These are phyloP conservation scores for Pythium chondricola DNA, from an alignment of 352 stramenopile genomes.

Conservation along the genomic window DNA sequence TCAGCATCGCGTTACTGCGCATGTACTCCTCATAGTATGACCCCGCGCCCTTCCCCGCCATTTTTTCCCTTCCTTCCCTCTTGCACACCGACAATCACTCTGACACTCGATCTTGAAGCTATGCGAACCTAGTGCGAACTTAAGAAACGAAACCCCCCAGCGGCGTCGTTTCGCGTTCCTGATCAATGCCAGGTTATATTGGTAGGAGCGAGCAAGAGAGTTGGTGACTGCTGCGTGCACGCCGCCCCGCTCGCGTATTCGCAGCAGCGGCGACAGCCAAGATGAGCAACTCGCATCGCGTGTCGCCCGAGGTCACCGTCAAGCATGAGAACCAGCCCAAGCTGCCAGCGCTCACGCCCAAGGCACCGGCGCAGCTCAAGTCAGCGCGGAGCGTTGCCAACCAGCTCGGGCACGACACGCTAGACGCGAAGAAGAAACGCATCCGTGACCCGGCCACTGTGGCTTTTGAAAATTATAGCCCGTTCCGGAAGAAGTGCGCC, in stretches of 20 bases:
- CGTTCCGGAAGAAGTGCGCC: slow-evolving; percentile 31
- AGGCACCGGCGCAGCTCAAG: slow-evolving; percentile 41
- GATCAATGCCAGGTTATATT: too few species aligned
- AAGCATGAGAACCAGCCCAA: slow-evolving; percentile 45
- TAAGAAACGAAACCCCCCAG: slow-evolving; percentile 5
- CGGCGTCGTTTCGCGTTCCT: slow-evolving; percentile 1
- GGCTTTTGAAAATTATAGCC: slow-evolving; percentile 28
- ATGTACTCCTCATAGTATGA: slow-evolving; percentile 86
- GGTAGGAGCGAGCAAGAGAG: neutral
- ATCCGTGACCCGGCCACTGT: slow-evolving; percentile 13
- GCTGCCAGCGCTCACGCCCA: slow-evolving; percentile 44
- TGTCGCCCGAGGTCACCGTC: slow-evolving; percentile 65
- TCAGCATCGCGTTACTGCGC: slow-evolving; percentile 63
- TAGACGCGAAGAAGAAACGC: neutral
- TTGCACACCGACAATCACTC: slow-evolving; percentile 21
- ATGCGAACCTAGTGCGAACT: slow-evolving; percentile 8
- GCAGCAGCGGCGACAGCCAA: neutral
- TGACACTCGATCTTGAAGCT: slow-evolving; percentile 5
- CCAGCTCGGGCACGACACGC: slow-evolving; percentile 2
- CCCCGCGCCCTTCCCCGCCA: slow-evolving; percentile 20
- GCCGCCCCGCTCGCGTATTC: neutral
- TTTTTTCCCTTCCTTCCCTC: too few species aligned
- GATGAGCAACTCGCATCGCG: slow-evolving; percentile 41
- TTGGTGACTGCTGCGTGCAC: neutral
- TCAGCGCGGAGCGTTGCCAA: slow-evolving; percentile 25